phyloP scores from a whole-genome alignment of 306 rosid species.

The barrel medic (Medicago truncatula) region DNA sequence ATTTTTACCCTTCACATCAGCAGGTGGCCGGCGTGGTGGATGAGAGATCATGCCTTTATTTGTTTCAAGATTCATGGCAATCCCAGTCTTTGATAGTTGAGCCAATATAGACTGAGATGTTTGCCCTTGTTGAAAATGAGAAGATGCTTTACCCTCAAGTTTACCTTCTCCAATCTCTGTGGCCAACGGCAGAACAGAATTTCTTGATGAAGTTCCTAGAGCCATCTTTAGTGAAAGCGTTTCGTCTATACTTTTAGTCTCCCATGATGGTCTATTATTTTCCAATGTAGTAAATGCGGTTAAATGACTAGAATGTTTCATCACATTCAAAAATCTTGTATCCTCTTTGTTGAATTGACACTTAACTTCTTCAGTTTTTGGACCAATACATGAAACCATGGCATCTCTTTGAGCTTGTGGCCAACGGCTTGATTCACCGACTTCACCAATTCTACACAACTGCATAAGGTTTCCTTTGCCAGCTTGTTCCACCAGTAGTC shows the following conservation, averaged over 20 bases:
- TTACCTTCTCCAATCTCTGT: slow-evolving; percentile 55
- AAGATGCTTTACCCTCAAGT: slow-evolving; percentile 60
- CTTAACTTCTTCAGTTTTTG: slow-evolving; percentile 48
- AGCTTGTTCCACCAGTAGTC: slow-evolving; percentile 43
- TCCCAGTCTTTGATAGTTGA: slow-evolving; percentile 57
- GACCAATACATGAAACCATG: slow-evolving; percentile 50
- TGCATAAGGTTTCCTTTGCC: slow-evolving; percentile 73
- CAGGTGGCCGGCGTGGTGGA: slow-evolving; percentile 75
- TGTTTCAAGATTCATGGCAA: slow-evolving; percentile 53
- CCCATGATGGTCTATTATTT: slow-evolving; percentile 53
- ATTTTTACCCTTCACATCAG: slow-evolving; percentile 79
- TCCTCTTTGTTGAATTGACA: slow-evolving; percentile 48
- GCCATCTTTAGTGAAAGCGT: slow-evolving; percentile 59
- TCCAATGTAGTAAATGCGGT: slow-evolving; percentile 51
- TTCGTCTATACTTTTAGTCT: slow-evolving; percentile 51
- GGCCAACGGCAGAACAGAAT: slow-evolving; percentile 56
- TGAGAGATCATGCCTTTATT: slow-evolving; percentile 49
- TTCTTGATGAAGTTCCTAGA: slow-evolving; percentile 68
- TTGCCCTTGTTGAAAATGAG: slow-evolving; percentile 61
- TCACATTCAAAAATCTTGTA: slow-evolving; percentile 57
- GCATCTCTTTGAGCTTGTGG: slow-evolving; percentile 56
- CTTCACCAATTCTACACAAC: slow-evolving; percentile 66
- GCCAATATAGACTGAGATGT: slow-evolving; percentile 63
- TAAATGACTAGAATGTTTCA: slow-evolving; percentile 52
- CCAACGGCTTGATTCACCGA: slow-evolving; percentile 58